A percentile compares a stretch with the other conserved stretches of the same genome.
phyloP scores from a whole-genome alignment of 108 stramenopile species.

The Fistulifera pelliculosa region DNA sequence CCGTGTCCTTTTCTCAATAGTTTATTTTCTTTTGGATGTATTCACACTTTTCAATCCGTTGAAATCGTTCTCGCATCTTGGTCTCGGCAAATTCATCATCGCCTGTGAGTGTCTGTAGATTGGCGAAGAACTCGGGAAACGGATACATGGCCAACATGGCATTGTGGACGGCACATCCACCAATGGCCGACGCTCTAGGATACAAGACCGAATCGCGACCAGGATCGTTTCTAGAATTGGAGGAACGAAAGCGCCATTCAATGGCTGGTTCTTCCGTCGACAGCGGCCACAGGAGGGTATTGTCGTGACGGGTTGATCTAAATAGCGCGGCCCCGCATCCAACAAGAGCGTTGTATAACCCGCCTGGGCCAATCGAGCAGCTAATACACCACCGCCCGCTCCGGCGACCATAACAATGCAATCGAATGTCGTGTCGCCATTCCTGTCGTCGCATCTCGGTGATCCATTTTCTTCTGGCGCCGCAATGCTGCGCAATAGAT shows the following conservation, averaged over 20 bases:
- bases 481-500: no score
- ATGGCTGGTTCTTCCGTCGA: not conserved
- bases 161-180: not conserved
- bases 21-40: not conserved
- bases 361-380: conserved; percentile 32
- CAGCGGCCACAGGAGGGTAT: not conserved
- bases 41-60: not conserved
- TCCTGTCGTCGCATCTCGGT: no score
- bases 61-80: conserved; percentile 2
- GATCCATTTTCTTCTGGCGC: no score
- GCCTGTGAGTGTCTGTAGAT: not conserved
- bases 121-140: not conserved
- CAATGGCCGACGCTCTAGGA: conserved; percentile 3
- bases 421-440: conserved; percentile 11
- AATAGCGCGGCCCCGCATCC: conserved; percentile 6
- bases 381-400: conserved; percentile 59
- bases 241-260: not conserved
- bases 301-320: not conserved
- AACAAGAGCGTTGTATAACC: conserved; percentile 8
- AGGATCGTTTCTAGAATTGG: not conserved
- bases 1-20: not conserved
- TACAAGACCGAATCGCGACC: conserved; percentile 3
- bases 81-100: conserved; percentile 1
- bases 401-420: conserved; percentile 79
- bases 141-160: conserved; percentile 1